Base-by-base conservation (phyloP, 23 red algal species). In the Pyropia haitanensis region DNA sequence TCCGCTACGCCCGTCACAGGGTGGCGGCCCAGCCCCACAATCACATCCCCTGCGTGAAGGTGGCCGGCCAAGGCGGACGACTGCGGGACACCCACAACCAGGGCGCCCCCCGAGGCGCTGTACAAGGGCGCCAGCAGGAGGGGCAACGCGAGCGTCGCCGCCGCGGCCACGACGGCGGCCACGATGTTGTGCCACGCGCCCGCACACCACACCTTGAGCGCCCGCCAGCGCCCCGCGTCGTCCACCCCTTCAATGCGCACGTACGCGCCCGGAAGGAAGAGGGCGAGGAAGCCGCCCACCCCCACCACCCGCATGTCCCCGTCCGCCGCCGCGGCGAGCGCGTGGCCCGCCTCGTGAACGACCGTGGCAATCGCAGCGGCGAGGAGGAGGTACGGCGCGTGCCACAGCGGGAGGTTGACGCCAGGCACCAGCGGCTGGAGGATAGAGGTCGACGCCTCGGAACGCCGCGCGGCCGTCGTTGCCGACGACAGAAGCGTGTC, bases 181-280 rank as follows among this genome's bases (percentile, higher is more conserved):
- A 81, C 27, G 1, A 80, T 18, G 30, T 89, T 89, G 49, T 89
- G 84, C 75, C 84, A 89, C 19, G 73, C 67, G 19, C 84, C 84
- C 0, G 84, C 84, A 60, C 84, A 80, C 30, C 51, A 70, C 19
- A 89, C 66, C 25, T 57, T 56, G 21, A 89, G 32, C 48, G 78
- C 72, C 27, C 13, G 16, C 18, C 28, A 49, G 16, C 32, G 22
- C 6, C 61, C 22, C 16, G 59, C 30, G 2, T 72, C 28, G 4
- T 65, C 27, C 0, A 89, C 53, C 15, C 65, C 51, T 28, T 19
- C 19, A 13, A 89, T 3, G 2, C 32, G 23, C 14, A 89, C 84
- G 70, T 65, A 89, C n/a, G 84, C 84, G 48, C 84, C 84, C 3
- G 84, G 84, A 14, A 89, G 70, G 22, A 79, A 18, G 3, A 89